Conservation (phyloP, 2,329 filamentous ascomycete species). For the Penicillium sumatraense region DNA sequence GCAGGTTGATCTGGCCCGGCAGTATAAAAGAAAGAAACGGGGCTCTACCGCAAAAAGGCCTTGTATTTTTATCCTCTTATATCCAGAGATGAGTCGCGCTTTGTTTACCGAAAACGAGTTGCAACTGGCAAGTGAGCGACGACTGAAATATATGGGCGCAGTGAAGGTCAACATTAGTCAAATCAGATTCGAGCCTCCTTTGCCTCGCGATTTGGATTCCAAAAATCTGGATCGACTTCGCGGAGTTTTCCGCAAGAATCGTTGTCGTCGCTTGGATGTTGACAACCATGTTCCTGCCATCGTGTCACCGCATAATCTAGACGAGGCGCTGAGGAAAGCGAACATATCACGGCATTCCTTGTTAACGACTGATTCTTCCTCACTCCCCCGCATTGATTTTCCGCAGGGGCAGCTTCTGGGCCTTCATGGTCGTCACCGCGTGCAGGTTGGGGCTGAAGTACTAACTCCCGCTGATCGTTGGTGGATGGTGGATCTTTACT, state of each 20-base stretch:
- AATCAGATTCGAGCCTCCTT: conserved; percentile 25
- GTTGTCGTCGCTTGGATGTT: conserved; percentile 28
- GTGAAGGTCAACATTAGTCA: conserved; percentile 29
- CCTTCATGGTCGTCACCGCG: conserved; percentile 30
- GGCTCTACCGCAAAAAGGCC: no score
- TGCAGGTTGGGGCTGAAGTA: conserved; percentile 23
- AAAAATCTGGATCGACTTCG: conserved; percentile 28
- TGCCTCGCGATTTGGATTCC: conserved; percentile 19
- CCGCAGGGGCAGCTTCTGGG: conserved; percentile 21
- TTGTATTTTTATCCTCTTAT: no score
- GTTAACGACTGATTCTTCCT: conserved; percentile 4
- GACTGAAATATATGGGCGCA: conserved; percentile 28
- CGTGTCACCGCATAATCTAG: conserved; percentile 30
- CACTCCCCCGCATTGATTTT: conserved; percentile 24
- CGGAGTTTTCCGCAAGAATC: conserved; percentile 26
- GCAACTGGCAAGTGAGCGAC: conserved; percentile 21
- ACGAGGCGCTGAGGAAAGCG: conserved; percentile 5
- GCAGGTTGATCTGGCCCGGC: no score
- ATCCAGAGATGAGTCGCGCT: conserved; percentile 11
- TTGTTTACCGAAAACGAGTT: conserved; percentile 12
- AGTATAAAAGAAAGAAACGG: no score
- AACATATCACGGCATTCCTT: conserved; percentile 10
- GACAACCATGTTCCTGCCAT: not conserved
- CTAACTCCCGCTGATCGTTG: conserved; percentile 25
- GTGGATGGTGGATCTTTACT: conserved; percentile 40